Evolutionary conservation across 2,329 filamentous ascomycete species (phyloP).

Genomic region (Ilyonectria robusta): DNA sequence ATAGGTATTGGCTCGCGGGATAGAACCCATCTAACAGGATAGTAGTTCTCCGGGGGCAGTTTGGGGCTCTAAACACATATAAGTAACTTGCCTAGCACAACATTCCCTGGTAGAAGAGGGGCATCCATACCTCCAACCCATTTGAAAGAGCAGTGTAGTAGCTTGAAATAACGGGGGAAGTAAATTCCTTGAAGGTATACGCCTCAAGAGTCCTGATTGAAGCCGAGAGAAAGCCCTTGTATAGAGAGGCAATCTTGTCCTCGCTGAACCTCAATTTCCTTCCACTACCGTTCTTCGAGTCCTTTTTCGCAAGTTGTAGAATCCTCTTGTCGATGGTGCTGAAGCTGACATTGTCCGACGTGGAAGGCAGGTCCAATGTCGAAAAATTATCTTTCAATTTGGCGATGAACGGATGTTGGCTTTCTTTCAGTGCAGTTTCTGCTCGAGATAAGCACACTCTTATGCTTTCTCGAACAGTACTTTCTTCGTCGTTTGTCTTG

Average conservation of each 20-base stretch:
- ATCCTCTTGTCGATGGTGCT: not conserved
- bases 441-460: conserved; percentile 13
- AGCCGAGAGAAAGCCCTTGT: conserved; percentile 1
- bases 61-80: conserved; percentile 1
- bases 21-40: conserved; percentile 4
- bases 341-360: not conserved
- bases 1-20: conserved; percentile 1
- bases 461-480: not conserved
- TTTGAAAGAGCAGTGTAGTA: conserved; percentile 10
- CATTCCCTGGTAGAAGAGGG: not conserved
- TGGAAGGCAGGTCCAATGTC: not conserved
- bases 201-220: conserved; percentile 9
- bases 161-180: not conserved
- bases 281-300: not conserved
- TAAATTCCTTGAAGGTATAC: not conserved
- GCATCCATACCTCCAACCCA: not conserved
- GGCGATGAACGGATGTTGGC: not conserved
- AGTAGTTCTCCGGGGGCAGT: not conserved
- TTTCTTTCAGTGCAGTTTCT: conserved; percentile 4
- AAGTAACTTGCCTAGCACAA: not conserved
- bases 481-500: not conserved
- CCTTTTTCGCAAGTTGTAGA: not conserved
- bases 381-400: conserved; percentile 1
- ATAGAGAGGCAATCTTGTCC: not conserved
- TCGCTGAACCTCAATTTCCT: not conserved